Conservation (phyloP, 2,329 filamentous ascomycete genomes). For the Akanthomyces lecanii region DNA sequence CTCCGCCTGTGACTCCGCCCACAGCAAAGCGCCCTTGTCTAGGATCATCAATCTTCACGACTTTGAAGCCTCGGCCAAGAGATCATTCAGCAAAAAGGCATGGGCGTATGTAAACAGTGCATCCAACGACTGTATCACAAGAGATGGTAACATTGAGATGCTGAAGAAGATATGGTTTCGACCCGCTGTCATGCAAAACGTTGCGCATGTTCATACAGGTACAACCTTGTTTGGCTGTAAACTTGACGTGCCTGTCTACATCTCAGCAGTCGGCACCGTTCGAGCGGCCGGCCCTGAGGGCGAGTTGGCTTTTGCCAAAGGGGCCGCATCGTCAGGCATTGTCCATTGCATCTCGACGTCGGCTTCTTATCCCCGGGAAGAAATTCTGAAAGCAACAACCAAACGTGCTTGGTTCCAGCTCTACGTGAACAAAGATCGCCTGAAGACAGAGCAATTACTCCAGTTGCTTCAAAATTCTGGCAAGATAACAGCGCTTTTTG, state of each 20-base stretch:
- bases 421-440: conserved; percentile 18
- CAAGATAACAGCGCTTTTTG: conserved; percentile 18
- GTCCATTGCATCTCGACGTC: conserved; percentile 16
- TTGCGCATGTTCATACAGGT: conserved; percentile 18
- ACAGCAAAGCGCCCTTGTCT: conserved; percentile 17
- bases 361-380: conserved; percentile 15
- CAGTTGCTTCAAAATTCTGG: neutral
- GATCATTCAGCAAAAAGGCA: conserved; percentile 20
- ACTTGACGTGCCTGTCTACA: conserved; percentile 23
- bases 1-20: neutral
- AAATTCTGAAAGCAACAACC: conserved; percentile 15
- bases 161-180: conserved; percentile 24
- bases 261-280: conserved; percentile 22
- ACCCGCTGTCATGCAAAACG: conserved; percentile 24
- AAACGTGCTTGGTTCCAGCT: conserved; percentile 19
- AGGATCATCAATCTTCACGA: conserved; percentile 26
- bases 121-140: conserved; percentile 25
- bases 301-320: conserved; percentile 21
- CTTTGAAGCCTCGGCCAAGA: conserved; percentile 23
- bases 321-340: conserved; percentile 13
- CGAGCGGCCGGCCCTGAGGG: conserved; percentile 21
- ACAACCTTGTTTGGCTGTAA: conserved; percentile 22
- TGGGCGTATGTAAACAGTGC: conserved; percentile 25
- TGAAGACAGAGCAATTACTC: conserved; percentile 7
- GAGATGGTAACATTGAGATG: conserved; percentile 21